Conservation (phyloP, 352 stramenopile genomes). For the Globisporangium rhizosaccharum region DNA sequence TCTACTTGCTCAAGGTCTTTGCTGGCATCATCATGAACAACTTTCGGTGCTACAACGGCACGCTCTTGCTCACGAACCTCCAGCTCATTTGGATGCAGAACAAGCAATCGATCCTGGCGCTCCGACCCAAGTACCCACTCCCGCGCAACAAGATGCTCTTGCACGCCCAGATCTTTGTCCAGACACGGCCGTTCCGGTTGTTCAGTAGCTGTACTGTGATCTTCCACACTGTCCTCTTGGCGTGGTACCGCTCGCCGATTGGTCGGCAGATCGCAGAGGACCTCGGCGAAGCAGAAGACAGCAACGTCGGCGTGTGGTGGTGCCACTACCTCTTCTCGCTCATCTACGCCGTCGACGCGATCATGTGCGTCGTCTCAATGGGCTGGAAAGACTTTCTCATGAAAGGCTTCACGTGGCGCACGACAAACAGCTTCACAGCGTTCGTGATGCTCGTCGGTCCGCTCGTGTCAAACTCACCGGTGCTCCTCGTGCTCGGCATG, state of each 20-base stretch:
- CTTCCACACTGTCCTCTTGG: conserved; percentile 64
- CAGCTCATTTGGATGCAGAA: conserved; percentile 80
- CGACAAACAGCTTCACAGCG: conserved; percentile 62
- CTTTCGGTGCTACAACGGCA: conserved; percentile 81
- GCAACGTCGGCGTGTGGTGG: conserved; percentile 47
- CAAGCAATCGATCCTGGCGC: conserved; percentile 50
- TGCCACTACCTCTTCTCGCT: conserved; percentile 77
- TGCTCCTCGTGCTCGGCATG: conserved; percentile 72
- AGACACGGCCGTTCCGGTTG: conserved; percentile 54
- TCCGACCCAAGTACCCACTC: conserved; percentile 70
- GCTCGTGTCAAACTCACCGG: conserved; percentile 49
- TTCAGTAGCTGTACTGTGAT: conserved; percentile 63
- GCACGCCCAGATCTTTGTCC: conserved; percentile 54
- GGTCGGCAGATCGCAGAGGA: conserved; percentile 26
- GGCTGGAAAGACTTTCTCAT: conserved; percentile 80
- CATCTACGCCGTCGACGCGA: conserved; percentile 71
- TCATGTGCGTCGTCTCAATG: conserved; percentile 61
- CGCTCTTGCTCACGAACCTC: conserved; percentile 61
- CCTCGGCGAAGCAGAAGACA: conserved; percentile 21
- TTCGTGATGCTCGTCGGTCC: conserved; percentile 76
- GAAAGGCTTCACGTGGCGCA: conserved; percentile 80
- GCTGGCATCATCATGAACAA: conserved; percentile 86
- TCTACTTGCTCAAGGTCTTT: conserved; percentile 75
- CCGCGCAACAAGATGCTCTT: conserved; percentile 56
- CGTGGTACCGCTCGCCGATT: conserved; percentile 66